Conservation (phyloP, 2,329 filamentous ascomycete genomes). For the Curvularia hawaiiensis region DNA sequence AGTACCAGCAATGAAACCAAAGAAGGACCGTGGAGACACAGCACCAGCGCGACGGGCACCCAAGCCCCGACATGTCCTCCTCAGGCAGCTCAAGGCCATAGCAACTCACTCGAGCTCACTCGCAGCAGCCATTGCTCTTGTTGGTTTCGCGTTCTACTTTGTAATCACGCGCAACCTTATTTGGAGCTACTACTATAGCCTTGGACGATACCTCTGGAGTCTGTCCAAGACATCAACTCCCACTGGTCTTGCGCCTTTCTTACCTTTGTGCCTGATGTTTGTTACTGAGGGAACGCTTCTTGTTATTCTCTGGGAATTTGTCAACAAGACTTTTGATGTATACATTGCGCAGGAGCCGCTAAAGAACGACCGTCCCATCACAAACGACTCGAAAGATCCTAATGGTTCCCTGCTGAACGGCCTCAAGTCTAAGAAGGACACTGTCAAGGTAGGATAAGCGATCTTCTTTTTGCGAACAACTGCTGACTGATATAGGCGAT, state of each 20-base stretch:
- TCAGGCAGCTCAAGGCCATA: constrained; percentile 24
- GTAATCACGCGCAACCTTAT: constrained; percentile 34
- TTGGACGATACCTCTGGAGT: constrained; percentile 75
- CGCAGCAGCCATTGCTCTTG: constrained; percentile 57
- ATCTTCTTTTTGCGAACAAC: too few relatives aligned
- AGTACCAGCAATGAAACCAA: constrained; percentile 48
- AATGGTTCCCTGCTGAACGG: constrained; percentile 89
- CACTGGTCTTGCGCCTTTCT: constrained; percentile 62
- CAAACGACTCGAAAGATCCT: constrained; percentile 83
- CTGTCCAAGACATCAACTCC: constrained; percentile 69
- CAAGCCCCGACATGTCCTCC: constrained; percentile 29
- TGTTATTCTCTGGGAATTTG: constrained; percentile 74
- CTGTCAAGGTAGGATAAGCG: constrained; percentile 65
- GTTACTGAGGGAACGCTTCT: constrained; percentile 67
- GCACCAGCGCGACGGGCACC: constrained; percentile 12
- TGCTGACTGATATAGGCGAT: constrained; percentile 62
- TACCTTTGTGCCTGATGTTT: constrained; percentile 60
- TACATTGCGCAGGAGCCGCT: constrained; percentile 81
- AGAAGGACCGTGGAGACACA: constrained; percentile 23
- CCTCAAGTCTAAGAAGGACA: constrained; percentile 79
- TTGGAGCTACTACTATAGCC: constrained; percentile 64
- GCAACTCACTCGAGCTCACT: constrained; percentile 21
- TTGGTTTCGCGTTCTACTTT: constrained; percentile 36
- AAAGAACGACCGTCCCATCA: constrained; percentile 84
- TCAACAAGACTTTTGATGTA: constrained; percentile 78